A percentile compares a stretch with the other conserved stretches of the same genome.
phyloP scores from a whole-genome alignment of 371 early-diverging fungal genomes.

The Capillidium heterosporum region DNA sequence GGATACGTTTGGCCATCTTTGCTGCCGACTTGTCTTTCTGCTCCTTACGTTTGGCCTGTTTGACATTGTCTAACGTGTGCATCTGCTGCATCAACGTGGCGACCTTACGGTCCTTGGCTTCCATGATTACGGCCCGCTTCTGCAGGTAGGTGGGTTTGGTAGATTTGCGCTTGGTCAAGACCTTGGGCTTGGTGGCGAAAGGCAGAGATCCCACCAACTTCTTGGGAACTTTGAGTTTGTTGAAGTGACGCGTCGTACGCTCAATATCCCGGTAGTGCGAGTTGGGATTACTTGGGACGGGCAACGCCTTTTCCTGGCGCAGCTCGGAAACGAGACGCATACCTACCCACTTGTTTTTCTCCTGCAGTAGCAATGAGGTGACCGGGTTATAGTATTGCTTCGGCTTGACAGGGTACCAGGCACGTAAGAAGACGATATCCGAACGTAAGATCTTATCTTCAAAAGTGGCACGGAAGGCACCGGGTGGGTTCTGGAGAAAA shows the following conservation, averaged over 20 bases:
- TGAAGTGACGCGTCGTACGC: slow-evolving; percentile 67
- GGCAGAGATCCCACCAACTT: slow-evolving; percentile 67
- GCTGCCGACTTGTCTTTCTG: slow-evolving; percentile 16
- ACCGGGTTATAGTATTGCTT: slow-evolving; percentile 91
- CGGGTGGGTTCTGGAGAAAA: slow-evolving; percentile 52
- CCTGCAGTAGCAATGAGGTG: slow-evolving; percentile 58
- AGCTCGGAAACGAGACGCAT: slow-evolving; percentile 84
- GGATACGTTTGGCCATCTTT: slow-evolving; percentile 32
- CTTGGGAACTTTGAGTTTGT: slow-evolving; percentile 67
- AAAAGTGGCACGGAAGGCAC: slow-evolving; percentile 97
- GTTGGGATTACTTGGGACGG: slow-evolving; percentile 52
- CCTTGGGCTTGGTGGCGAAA: slow-evolving; percentile 80
- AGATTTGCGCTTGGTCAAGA: slow-evolving; percentile 22
- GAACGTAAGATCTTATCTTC: slow-evolving; percentile 94
- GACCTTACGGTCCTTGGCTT: slow-evolving; percentile 78
- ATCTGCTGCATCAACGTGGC: slow-evolving; percentile 63
- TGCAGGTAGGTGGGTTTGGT: slow-evolving; percentile 25
- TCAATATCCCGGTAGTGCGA: slow-evolving; percentile 75
- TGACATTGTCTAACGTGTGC: slow-evolving; percentile 68
- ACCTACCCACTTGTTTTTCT: slow-evolving; percentile 54
- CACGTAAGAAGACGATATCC: slow-evolving; percentile 92
- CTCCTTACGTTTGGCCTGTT: slow-evolving; percentile 41
- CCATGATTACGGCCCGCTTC: slow-evolving; percentile 73
- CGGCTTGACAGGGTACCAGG: slow-evolving; percentile 91
- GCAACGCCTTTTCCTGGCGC: slow-evolving; percentile 46